Conservation (phyloP, 208 protist species). For the Trypanosoma melophagium region DNA sequence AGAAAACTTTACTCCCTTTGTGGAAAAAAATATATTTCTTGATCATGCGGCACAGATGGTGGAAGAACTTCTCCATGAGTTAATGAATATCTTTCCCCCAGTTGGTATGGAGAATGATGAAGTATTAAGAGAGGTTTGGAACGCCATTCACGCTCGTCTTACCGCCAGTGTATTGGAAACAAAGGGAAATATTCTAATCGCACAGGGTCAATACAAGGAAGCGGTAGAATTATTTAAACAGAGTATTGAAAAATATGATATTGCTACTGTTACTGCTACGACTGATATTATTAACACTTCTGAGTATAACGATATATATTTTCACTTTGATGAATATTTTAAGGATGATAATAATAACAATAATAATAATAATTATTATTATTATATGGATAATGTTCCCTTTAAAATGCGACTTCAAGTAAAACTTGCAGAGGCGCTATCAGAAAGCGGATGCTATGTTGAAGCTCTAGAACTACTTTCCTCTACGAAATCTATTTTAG, state of each 20-base stretch:
- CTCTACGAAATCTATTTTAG: background rate
- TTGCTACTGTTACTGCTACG: background rate
- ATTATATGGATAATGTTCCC: background rate
- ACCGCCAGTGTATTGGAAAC: background rate
- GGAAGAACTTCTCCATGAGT: background rate
- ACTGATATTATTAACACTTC: background rate
- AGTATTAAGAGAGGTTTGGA: background rate
- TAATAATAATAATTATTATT: background rate
- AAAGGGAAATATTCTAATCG: background rate
- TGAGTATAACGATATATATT: background rate
- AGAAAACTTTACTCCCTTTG: background rate
- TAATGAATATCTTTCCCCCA: background rate
- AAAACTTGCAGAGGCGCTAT: constrained; percentile 8
- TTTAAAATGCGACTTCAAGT: background rate
- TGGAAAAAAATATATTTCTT: background rate
- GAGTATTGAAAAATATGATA: background rate
- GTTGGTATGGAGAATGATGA: background rate
- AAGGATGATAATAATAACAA: background rate
- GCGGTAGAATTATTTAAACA: background rate
- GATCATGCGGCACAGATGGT: constrained; percentile 2
- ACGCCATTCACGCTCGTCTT: background rate
- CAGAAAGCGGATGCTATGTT: background rate
- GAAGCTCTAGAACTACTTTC: background rate
- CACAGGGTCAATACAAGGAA: background rate
- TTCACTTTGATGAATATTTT: too few species aligned